Base-by-base conservation (phyloP, 768 basidiomycete species). In the Lactarius akahatsu region DNA sequence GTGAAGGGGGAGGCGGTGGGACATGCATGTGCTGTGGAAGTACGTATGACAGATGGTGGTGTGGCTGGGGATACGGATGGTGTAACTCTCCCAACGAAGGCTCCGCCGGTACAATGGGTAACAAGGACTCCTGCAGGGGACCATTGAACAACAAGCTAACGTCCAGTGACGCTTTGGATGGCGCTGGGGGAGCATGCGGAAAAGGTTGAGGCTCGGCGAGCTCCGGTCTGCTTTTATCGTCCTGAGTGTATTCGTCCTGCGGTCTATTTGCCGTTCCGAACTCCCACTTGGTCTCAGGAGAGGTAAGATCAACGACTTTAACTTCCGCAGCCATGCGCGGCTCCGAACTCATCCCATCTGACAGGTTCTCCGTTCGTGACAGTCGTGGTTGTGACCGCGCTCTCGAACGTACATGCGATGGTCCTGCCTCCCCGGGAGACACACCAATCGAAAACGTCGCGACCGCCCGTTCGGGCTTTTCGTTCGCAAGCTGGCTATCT, bases 221-320 rank as follows among this genome's bases (percentile, higher is more conserved):
- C 47, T 34, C 57, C 13, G 52, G 62, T 56, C 62, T 59, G 30
- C 43, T 47, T 63, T 55, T 58, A 20, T 47, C 62, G 10, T 58
- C 54, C 36, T 67, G 66, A 18, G 41, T 30, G 18, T n/a, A 23
- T 4, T 63, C 68, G 34, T 59, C 68, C 57, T 64, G 57, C 56
- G 58, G 16, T 34, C 13, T 38, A 47, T 43, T 72, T 18, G 82
- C 80, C 43, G 83, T 82, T 20, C 87, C 86, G 72, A 88, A 88
- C 72, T 82, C 80, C 86, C 84, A 87, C 72, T 81, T 85, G 56
- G 73, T 68, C 63, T 62, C 71, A 1, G 76, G 63, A 34, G 73
- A 75, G 9, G 76, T 78, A 67, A 76, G 65, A 63, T 80, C 80
- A 23, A 78, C 69, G 28, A 78, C 72, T 56, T 71, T 74, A 30